Conservation (phyloP, 23 red algal genomes). For the Agarophyton chilense region DNA sequence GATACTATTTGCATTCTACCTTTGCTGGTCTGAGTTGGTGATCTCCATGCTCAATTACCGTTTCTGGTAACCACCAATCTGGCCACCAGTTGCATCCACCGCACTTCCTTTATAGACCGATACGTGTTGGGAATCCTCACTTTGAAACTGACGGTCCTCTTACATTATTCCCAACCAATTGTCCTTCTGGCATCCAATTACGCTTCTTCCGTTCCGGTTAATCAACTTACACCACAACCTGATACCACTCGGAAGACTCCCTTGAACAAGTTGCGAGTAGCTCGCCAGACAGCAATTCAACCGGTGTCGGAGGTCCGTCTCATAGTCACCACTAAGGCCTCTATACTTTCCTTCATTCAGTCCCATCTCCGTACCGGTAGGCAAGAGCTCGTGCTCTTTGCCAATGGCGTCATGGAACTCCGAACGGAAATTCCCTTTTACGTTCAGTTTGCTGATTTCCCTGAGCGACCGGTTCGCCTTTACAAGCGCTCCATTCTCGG, state of each 20-base stretch:
- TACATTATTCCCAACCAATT: neutral
- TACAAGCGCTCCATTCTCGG: neutral
- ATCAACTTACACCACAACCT: neutral
- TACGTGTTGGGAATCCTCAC: neutral
- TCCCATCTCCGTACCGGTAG: neutral
- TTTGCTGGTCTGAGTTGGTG: no score
- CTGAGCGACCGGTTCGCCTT: neutral
- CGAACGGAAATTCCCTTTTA: neutral
- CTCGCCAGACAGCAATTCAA: neutral
- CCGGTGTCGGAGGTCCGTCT: constrained; percentile 10
- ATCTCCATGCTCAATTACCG: no score
- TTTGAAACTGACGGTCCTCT: neutral
- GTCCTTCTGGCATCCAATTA: no score
- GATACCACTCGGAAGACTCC: neutral
- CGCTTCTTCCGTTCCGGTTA: neutral
- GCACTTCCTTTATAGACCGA: neutral
- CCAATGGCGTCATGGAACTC: constrained; percentile 30
- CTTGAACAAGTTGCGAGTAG: constrained; percentile 21
- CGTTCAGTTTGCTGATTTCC: neutral
- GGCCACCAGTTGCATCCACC: no score
- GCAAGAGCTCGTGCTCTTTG: constrained; percentile 1
- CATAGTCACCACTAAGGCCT: constrained; percentile 3
- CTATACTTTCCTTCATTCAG: neutral
- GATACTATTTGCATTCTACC: no score
- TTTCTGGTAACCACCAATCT: no score